phyloP scores from a whole-genome alignment of 352 stramenopile genomes.

The Globisporangium yorkense region DNA sequence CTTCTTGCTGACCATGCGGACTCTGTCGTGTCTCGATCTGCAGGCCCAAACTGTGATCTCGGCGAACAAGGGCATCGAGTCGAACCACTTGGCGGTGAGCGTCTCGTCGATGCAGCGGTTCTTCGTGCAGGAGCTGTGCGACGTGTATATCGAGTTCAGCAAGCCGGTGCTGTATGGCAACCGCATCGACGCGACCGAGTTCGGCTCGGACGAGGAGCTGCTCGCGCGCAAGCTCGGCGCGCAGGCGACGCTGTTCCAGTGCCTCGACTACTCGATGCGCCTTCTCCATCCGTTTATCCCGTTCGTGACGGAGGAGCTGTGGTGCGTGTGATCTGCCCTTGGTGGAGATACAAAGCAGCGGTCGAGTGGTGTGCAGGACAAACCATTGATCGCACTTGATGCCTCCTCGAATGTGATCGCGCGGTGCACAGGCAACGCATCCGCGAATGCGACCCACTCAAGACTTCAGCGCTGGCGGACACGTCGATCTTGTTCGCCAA shows the following conservation, averaged over 20 bases:
- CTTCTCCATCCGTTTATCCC: constrained; percentile 98
- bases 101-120: constrained; percentile 72
- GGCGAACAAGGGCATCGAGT: constrained; percentile 60
- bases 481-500: constrained; percentile 58
- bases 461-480: constrained; percentile 19
- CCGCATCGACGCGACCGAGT: constrained; percentile 29
- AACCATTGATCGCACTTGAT: not conserved
- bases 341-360: not conserved
- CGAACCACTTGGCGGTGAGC: constrained; percentile 63
- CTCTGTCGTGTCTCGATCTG: not conserved
- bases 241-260: constrained; percentile 91
- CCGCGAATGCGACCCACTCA: constrained; percentile 36
- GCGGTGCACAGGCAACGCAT: constrained; percentile 43
- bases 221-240: constrained; percentile 71
- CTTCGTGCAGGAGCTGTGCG: constrained; percentile 84
- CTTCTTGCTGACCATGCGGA: not conserved
- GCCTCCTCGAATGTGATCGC: too few relatives aligned
- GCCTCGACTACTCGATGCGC: constrained; percentile 93
- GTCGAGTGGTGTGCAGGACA: too few relatives aligned
- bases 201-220: constrained; percentile 40
- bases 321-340: constrained; percentile 46
- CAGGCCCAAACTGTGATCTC: constrained; percentile 49
- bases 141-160: constrained; percentile 88
- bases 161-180: constrained; percentile 81
- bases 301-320: constrained; percentile 99